A percentile compares a stretch with the other conserved stretches of the same genome.
Conservation (phyloP, 1,139 yeast species). For the Magnusiomyces fungicola region DNA sequence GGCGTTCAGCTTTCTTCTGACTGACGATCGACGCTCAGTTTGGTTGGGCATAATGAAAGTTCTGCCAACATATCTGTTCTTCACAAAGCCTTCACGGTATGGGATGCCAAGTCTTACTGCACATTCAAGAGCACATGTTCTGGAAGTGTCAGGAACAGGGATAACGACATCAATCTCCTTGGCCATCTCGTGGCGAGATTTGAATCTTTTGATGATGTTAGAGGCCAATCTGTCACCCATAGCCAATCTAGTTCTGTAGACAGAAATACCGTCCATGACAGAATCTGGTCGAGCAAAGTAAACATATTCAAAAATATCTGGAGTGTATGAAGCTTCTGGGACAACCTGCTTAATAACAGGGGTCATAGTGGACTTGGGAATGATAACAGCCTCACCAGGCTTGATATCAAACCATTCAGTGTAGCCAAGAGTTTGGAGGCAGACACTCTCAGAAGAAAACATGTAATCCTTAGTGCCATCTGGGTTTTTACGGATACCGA, state of each 20-base stretch:
- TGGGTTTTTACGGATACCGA: conserved; percentile 65
- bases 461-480: conserved; percentile 83
- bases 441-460: conserved; percentile 95
- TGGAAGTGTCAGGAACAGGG: conserved; percentile 96
- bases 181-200: conserved; percentile 40
- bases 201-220: conserved; percentile 51
- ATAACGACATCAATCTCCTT: conserved; percentile 83
- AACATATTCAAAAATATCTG: conserved; percentile 95
- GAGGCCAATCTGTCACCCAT: conserved; percentile 91
- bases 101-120: conserved; percentile 75
- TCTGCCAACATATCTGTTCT: conserved; percentile 93
- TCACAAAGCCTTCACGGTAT: conserved; percentile 94
- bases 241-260: conserved; percentile 82
- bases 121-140: conserved; percentile 90
- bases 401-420: conserved; percentile 67
- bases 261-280: conserved; percentile 90
- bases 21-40: conserved; percentile 87
- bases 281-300: conserved; percentile 98
- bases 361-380: conserved; percentile 58
- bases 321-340: conserved; percentile 71
- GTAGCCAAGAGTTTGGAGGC: conserved; percentile 88
- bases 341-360: conserved; percentile 88
- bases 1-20: conserved; percentile 89
- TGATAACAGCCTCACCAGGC: conserved; percentile 96
- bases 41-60: conserved; percentile 99